phyloP scores from a whole-genome alignment of 2,329 filamentous ascomycete species.

The Neocucurbitaria cava region DNA sequence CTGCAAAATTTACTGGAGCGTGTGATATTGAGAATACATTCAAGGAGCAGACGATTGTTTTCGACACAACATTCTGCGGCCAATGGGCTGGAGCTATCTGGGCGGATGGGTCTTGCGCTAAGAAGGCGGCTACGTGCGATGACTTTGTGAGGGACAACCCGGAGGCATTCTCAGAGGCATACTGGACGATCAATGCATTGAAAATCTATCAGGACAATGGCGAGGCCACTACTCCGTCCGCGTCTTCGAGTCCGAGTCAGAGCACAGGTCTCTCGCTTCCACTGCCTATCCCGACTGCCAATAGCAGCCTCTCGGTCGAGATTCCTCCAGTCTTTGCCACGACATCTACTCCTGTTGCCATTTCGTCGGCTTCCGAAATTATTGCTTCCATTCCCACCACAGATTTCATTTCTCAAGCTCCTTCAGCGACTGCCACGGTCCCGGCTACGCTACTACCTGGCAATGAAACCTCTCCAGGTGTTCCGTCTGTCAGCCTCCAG shows the following conservation, averaged over 20 bases:
- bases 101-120: slow-evolving; percentile 65
- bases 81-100: slow-evolving; percentile 79
- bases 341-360: slow-evolving; percentile 7
- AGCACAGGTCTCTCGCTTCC: slow-evolving; percentile 20
- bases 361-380: slow-evolving; percentile 7
- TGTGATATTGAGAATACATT: slow-evolving; percentile 79
- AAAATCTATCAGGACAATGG: slow-evolving; percentile 49
- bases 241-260: slow-evolving; percentile 14
- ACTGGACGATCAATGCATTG: slow-evolving; percentile 70
- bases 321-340: slow-evolving; percentile 7
- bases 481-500: slow-evolving; percentile 5
- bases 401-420: neutral
- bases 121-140: slow-evolving; percentile 69
- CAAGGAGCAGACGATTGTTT: slow-evolving; percentile 74
- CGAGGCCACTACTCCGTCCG: slow-evolving; percentile 11
- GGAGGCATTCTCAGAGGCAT: slow-evolving; percentile 72
- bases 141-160: slow-evolving; percentile 77
- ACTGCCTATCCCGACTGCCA: slow-evolving; percentile 16
- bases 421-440: neutral
- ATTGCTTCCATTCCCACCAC: slow-evolving; percentile 16
- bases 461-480: neutral
- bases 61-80: slow-evolving; percentile 87
- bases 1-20: slow-evolving; percentile 69
- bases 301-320: slow-evolving; percentile 3
- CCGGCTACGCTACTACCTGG: slow-evolving; percentile 7